Conservation (phyloP, 257 asterid species). For the Nicotiana undulata region DNA sequence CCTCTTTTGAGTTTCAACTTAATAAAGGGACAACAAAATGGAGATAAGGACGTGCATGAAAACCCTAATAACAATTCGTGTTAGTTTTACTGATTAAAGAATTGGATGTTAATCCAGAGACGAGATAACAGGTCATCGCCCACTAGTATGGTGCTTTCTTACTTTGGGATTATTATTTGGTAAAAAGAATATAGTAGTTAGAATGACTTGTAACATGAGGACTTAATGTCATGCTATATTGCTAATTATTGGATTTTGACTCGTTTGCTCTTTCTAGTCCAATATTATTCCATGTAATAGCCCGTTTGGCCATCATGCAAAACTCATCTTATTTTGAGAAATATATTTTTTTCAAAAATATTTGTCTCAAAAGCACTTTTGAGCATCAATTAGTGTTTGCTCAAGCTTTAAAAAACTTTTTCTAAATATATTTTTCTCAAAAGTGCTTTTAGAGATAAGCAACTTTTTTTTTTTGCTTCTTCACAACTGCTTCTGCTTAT, state of each 20-base stretch:
- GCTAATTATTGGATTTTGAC: background rate
- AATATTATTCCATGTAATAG: too few species aligned
- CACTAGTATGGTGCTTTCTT: background rate
- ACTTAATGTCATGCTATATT: background rate
- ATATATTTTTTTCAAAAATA: too few species aligned
- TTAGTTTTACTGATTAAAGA: background rate
- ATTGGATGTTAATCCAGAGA: background rate
- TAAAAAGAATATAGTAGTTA: background rate
- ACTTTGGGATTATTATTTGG: background rate
- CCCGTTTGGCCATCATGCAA: too few species aligned
- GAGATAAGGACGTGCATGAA: background rate
- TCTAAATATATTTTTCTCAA: too few species aligned
- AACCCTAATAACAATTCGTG: background rate
- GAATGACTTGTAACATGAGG: background rate
- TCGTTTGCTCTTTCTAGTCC: background rate
- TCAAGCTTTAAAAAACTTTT: too few species aligned
- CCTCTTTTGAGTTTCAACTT: background rate
- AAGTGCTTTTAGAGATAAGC: too few species aligned
- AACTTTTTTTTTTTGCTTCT: too few species aligned
- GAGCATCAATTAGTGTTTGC: too few species aligned
- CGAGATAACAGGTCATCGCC: background rate
- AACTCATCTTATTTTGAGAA: too few species aligned
- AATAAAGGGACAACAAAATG: background rate
- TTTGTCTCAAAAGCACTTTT: too few species aligned
- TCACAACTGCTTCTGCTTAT: too few species aligned